These are phyloP conservation scores for Nothophoma quercina DNA, from an alignment of 2,329 filamentous ascomycete species.

Conservation along the genomic window DNA sequence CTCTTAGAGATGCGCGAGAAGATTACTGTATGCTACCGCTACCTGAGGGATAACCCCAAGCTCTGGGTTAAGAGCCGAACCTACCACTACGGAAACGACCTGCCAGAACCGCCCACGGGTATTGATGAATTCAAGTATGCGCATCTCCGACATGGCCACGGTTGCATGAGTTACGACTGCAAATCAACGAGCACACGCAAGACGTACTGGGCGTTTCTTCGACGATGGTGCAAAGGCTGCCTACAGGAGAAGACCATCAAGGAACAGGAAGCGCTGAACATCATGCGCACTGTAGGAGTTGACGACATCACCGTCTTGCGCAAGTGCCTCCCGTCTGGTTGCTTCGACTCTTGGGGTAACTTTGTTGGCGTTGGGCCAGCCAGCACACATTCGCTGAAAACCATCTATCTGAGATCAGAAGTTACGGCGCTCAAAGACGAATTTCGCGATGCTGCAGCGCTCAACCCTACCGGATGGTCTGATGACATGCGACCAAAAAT, in stretches of 20 bases:
- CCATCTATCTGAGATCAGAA: constrained; percentile 41
- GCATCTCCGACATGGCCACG: constrained; percentile 48
- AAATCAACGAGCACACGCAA: constrained; percentile 47
- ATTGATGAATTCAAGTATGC: constrained; percentile 52
- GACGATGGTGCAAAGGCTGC: constrained; percentile 53
- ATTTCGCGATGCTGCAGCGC: constrained; percentile 25
- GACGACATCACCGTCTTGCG: constrained; percentile 40
- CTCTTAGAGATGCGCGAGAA: constrained; percentile 45
- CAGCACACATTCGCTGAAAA: constrained; percentile 44
- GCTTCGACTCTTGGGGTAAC: constrained; percentile 51
- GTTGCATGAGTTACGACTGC: constrained; percentile 51
- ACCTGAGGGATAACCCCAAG: constrained; percentile 44
- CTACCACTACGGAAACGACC: constrained; percentile 43
- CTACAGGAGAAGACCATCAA: constrained; percentile 44
- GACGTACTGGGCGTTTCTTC: constrained; percentile 54
- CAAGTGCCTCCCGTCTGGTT: constrained; percentile 43
- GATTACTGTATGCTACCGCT: constrained; percentile 46
- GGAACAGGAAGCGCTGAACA: constrained; percentile 39
- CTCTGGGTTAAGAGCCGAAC: constrained; percentile 49
- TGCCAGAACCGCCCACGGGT: constrained; percentile 46
- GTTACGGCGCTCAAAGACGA: constrained; percentile 39
- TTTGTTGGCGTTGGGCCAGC: constrained; percentile 48
- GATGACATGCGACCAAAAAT: constrained; percentile 34
- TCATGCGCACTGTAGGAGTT: constrained; percentile 35
- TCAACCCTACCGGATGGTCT: constrained; percentile 27